Percentiles rank a stretch among this genome's conserved stretches.
Conservation (phyloP, 2,329 filamentous ascomycete species). For the Clarireedia hainanense region DNA sequence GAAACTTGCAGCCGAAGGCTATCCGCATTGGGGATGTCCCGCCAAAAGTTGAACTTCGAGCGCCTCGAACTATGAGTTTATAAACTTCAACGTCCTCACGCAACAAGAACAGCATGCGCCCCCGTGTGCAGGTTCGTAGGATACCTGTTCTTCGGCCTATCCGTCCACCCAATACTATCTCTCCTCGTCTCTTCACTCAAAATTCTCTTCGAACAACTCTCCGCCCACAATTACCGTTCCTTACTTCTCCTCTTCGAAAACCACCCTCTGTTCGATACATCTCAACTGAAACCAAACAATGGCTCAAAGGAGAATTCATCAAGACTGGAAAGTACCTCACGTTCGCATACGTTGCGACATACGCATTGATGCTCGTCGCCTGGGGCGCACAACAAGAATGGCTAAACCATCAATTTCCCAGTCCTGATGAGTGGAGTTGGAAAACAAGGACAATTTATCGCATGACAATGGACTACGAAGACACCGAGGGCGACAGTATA, state of each 20-base stretch:
- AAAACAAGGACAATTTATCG: conserved; percentile 61
- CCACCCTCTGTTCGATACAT: conserved; percentile 54
- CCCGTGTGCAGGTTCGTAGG: conserved; percentile 31
- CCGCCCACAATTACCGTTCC: conserved; percentile 59
- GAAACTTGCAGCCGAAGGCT: too few relatives aligned
- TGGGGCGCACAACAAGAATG: conserved; percentile 65
- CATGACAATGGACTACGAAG: conserved; percentile 34
- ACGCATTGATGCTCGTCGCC: conserved; percentile 51
- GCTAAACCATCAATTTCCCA: conserved; percentile 69
- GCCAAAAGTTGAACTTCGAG: too few relatives aligned
- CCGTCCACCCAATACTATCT: conserved; percentile 27
- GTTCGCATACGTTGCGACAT: conserved; percentile 56
- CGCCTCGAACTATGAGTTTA: too few relatives aligned
- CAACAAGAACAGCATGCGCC: conserved; percentile 20
- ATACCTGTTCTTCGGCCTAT: conserved; percentile 34
- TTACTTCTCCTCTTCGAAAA: conserved; percentile 36
- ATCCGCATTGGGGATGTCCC: too few relatives aligned
- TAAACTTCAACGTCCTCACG: background rate
- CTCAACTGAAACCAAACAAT: conserved; percentile 68
- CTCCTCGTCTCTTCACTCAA: conserved; percentile 47
- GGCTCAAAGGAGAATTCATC: conserved; percentile 63
- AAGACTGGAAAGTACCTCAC: conserved; percentile 60
- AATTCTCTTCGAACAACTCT: conserved; percentile 31
- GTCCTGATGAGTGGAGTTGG: conserved; percentile 74
- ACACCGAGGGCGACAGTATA: conserved; percentile 11